phyloP scores from a whole-genome alignment of 1,284 basidiomycete genomes.

The Microbotryum silenes-acaulis region DNA sequence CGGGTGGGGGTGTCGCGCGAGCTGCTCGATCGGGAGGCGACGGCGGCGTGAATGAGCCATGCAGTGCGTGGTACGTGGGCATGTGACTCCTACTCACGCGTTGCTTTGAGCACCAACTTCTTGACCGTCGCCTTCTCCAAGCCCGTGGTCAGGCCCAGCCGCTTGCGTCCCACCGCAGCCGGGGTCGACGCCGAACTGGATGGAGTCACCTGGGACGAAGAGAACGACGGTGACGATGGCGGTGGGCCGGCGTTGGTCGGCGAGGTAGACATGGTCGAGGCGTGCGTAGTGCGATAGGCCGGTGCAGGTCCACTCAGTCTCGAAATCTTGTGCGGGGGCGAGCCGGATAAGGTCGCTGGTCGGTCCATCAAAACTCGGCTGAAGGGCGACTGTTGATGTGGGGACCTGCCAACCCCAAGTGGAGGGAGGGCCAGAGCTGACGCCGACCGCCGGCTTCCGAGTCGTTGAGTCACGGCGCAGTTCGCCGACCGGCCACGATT shows the following conservation, averaged over 20 bases:
- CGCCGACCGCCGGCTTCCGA: too few species aligned
- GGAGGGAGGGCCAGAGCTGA: too few species aligned
- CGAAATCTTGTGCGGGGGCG: constrained; percentile 2
- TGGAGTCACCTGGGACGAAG: neutral
- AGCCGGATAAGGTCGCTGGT: neutral
- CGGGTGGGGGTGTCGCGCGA: neutral
- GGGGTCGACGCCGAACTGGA: constrained; percentile 2
- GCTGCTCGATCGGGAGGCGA: neutral
- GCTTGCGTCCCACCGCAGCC: constrained; percentile 6
- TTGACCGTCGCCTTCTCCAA: constrained; percentile 12
- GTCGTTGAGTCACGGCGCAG: too few species aligned
- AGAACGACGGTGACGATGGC: neutral
- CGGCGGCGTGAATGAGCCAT: neutral
- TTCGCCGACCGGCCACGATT: too few species aligned
- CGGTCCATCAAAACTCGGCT: too few species aligned
- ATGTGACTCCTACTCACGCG: neutral
- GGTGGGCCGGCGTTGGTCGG: constrained; percentile 10
- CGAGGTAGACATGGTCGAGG: neutral
- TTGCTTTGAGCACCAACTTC: constrained; percentile 19
- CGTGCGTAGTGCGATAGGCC: neutral
- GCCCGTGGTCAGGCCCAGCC: constrained; percentile 18
- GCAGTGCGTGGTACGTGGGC: neutral
- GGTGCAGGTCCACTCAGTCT: neutral
- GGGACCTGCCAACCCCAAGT: too few species aligned
- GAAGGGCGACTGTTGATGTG: too few species aligned